Base-by-base conservation (phyloP, 768 basidiomycete species). In the Boletus rex-veris region DNA sequence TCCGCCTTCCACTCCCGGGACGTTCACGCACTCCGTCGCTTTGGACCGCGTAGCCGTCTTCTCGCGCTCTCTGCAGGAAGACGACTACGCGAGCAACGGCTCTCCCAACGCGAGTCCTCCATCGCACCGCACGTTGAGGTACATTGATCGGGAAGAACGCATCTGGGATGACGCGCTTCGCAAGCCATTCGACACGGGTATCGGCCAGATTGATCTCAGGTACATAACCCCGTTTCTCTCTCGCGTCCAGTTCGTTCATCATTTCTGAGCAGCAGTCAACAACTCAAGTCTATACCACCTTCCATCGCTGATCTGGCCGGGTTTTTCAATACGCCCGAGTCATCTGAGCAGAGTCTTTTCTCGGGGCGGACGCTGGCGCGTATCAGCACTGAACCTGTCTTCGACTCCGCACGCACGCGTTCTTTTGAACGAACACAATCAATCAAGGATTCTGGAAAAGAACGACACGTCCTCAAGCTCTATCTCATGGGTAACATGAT, bases 401-500 rank as follows among this genome's bases (percentile, higher is more conserved):
- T 55, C 53, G 65, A 61, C 33, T 64, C 62, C 2, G 12, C 46
- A 11, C 58, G 57, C 16, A 52, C 53, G 40, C 62, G 62, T 45
- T 68, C 64, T 6, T 63, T 71, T 9, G 64, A 61, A 7, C 56
- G 68, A 36, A 61, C 66, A 3, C 56, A 66, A 60, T 64, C 66
- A 12, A 59, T 71, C 38, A 57, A 60, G 39, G 66, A 69, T 47
- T 54, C 58, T 35, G 75, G 77, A 1, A 67, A 76, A 37, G 74
- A 78, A 9, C 74, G 74, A 61, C 74, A 81, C 45, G 72, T 80
- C 35, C 72, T 88, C 5, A 76, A 81, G 28, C 69, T 91, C 5
- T 84, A 75, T 55, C 77, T 90, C 0, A 77, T 74, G 16, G 62
- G 70, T 6, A 88, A 90, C 61, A 55, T 50, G 19, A 84, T 91